These are phyloP conservation scores for Suillus variegatus DNA, from an alignment of 768 basidiomycete species.

Conservation along the genomic window DNA sequence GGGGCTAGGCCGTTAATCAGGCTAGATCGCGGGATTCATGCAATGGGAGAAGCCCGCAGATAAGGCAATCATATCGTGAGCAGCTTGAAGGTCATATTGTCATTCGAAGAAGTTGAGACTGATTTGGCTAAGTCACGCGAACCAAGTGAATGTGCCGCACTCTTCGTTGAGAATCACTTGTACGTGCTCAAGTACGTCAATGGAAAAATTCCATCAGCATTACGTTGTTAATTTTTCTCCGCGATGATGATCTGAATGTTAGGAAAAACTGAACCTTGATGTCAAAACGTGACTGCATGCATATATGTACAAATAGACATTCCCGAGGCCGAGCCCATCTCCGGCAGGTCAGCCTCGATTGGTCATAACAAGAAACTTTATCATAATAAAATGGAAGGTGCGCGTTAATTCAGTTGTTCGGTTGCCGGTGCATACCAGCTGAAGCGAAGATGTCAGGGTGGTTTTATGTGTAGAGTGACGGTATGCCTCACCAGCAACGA, in stretches of 20 bases:
- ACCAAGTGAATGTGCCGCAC: slow-evolving; percentile 16
- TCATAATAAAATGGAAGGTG: slow-evolving; percentile 9
- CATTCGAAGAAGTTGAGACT: slow-evolving; percentile 21
- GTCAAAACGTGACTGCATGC: slow-evolving; percentile 14
- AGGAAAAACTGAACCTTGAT: slow-evolving; percentile 21
- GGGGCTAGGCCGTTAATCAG: slow-evolving; percentile 53
- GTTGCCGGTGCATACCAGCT: slow-evolving; percentile 44
- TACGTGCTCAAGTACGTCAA: slow-evolving; percentile 33
- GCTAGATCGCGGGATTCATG: slow-evolving; percentile 58
- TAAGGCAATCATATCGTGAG: slow-evolving; percentile 27
- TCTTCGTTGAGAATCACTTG: slow-evolving; percentile 27
- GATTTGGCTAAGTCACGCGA: slow-evolving; percentile 33
- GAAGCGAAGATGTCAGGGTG: slow-evolving; percentile 11
- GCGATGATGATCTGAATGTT: slow-evolving; percentile 17
- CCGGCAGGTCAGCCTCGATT: slow-evolving; percentile 6
- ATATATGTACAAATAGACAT: slow-evolving; percentile 37
- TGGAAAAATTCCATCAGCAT: slow-evolving; percentile 32
- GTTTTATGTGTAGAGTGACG: slow-evolving; percentile 12
- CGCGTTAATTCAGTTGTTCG: slow-evolving; percentile 20
- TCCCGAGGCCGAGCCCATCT: slow-evolving; percentile 8
- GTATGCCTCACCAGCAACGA: slow-evolving; percentile 51
- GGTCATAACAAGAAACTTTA: slow-evolving; percentile 3
- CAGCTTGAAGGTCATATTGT: slow-evolving; percentile 16
- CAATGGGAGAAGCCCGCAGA: slow-evolving; percentile 46
- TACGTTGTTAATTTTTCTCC: slow-evolving; percentile 30